Percentiles rank a stretch among this genome's conserved stretches.
phyloP scores from a whole-genome alignment of 768 basidiomycete genomes.

The Cyathus striatus region DNA sequence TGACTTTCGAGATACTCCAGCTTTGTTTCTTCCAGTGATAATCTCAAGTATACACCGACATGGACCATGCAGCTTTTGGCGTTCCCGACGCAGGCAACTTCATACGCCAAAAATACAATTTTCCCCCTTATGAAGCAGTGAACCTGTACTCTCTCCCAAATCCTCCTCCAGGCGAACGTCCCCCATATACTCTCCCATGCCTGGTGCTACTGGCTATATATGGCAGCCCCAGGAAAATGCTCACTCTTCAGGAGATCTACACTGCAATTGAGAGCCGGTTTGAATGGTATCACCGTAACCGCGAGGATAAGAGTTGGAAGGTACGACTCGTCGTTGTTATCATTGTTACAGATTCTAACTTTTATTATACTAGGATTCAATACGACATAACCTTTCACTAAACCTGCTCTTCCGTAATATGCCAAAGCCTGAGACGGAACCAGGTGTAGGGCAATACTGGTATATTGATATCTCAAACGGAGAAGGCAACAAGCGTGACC shows the following conservation, averaged over 20 bases:
- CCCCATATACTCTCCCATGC: constrained; percentile 21
- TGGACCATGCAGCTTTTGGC: no score
- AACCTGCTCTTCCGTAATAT: constrained; percentile 51
- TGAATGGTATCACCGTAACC: constrained; percentile 49
- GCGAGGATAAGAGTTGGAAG: constrained; percentile 44
- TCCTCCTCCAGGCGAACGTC: constrained; percentile 31
- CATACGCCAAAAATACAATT: constrained; percentile 33
- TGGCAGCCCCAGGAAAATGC: constrained; percentile 44
- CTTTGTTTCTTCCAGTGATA: no score
- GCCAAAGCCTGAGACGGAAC: constrained; percentile 58
- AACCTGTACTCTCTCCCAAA: constrained; percentile 35
- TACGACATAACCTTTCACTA: constrained; percentile 39
- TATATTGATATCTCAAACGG: constrained; percentile 45
- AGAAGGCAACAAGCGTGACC: constrained; percentile 56
- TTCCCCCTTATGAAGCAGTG: constrained; percentile 22
- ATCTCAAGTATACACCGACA: no score
- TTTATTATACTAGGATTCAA: constrained; percentile 25
- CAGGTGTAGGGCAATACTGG: constrained; percentile 71
- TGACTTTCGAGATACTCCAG: no score
- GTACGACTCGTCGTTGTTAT: constrained; percentile 49
- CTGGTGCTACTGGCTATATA: constrained; percentile 60
- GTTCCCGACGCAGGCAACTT: constrained; percentile 26
- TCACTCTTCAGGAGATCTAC: constrained; percentile 66
- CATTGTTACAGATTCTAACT: background rate
- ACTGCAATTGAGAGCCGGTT: constrained; percentile 49